These are phyloP conservation scores for Cytospora schulzeri DNA, from an alignment of 2,329 filamentous ascomycete species.

Conservation along the genomic window DNA sequence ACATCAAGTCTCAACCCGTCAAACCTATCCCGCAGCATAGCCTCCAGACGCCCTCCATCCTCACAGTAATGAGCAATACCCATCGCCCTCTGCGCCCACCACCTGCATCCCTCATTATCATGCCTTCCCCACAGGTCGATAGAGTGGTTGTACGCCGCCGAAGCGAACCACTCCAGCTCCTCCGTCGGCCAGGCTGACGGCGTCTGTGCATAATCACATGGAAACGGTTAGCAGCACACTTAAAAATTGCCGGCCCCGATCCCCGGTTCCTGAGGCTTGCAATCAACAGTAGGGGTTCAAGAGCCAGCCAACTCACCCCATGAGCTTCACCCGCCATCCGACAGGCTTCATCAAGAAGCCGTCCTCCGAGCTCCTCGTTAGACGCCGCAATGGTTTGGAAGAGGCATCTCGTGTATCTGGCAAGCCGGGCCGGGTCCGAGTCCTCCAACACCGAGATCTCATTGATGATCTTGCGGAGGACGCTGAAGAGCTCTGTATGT, in stretches of 20 bases:
- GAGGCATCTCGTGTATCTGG: slow-evolving; percentile 78
- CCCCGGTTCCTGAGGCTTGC: no score
- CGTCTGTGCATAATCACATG: slow-evolving; percentile 10
- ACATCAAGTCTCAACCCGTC: slow-evolving; percentile 41
- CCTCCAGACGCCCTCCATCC: slow-evolving; percentile 54
- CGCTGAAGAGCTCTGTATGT: slow-evolving; percentile 51
- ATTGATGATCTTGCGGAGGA: slow-evolving; percentile 70
- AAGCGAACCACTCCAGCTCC: slow-evolving; percentile 77
- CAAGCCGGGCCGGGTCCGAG: slow-evolving; percentile 62
- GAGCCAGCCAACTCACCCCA: slow-evolving; percentile 42
- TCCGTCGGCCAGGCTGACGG: slow-evolving; percentile 56
- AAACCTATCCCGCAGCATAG: slow-evolving; percentile 48
- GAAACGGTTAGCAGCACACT: slow-evolving; percentile 18
- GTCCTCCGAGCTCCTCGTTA: slow-evolving; percentile 57
- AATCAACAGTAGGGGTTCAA: no score
- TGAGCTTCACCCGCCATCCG: slow-evolving; percentile 53
- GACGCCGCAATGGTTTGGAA: slow-evolving; percentile 67
- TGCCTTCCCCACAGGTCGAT: slow-evolving; percentile 64
- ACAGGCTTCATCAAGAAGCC: slow-evolving; percentile 65
- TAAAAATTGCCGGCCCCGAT: no score
- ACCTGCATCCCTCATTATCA: slow-evolving; percentile 56
- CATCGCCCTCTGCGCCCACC: slow-evolving; percentile 66
- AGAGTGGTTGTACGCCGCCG: slow-evolving; percentile 69
- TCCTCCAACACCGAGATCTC: slow-evolving; percentile 60
- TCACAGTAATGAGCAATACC: slow-evolving; percentile 60